phyloP scores from a whole-genome alignment of 1,139 yeast species.

The Suhomyces wounanorum region DNA sequence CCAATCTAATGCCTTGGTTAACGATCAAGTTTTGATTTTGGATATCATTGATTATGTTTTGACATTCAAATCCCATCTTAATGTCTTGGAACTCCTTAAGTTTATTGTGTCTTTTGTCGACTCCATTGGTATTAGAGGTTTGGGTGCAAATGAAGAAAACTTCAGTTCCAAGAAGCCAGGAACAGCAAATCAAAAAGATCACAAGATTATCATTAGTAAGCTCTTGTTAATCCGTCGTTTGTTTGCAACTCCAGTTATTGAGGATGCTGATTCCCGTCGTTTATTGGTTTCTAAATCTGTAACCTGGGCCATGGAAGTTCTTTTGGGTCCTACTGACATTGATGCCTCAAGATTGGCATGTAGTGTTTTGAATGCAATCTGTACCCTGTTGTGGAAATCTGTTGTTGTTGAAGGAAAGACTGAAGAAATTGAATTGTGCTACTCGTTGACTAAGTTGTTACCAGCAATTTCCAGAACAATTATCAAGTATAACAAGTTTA shows the following conservation, averaged over 20 bases:
- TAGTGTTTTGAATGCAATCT: conserved; percentile 54
- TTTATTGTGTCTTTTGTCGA: conserved; percentile 48
- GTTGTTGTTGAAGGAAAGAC: conserved; percentile 25
- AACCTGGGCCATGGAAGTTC: conserved; percentile 65
- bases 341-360: conserved; percentile 66
- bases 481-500: conserved; percentile 53
- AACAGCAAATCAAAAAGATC: conserved; percentile 42
- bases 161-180: conserved; percentile 31
- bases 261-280: conserved; percentile 38
- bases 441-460: conserved; percentile 51
- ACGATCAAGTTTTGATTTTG: conserved; percentile 61
- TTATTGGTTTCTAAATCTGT: conserved; percentile 53
- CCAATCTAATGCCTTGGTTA: conserved; percentile 48
- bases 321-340: conserved; percentile 53
- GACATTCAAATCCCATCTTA: conserved; percentile 41
- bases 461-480: conserved; percentile 56
- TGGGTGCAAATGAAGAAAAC: conserved; percentile 45
- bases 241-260: conserved; percentile 49
- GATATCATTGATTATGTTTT: conserved; percentile 60
- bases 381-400: conserved; percentile 40
- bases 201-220: conserved; percentile 57
- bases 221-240: conserved; percentile 61
- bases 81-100: conserved; percentile 39
- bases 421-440: conserved; percentile 38
- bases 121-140: conserved; percentile 56